Conservation (phyloP, 495 filamentous ascomycete genomes). For the Hyaloscypha finlandica region DNA sequence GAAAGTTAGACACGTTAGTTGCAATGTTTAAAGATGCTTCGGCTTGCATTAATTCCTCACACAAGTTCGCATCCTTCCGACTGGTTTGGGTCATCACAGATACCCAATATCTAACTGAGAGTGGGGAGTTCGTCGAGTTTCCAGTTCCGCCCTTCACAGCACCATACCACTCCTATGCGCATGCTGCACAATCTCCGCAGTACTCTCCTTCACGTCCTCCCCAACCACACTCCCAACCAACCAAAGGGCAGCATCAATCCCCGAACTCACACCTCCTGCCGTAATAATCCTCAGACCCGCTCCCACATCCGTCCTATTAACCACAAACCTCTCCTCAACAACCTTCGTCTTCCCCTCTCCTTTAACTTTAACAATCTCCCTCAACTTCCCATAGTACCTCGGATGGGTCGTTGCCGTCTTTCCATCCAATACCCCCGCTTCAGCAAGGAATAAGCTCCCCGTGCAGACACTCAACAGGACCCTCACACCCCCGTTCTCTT, state of each 20-base stretch:
- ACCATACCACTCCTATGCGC: conserved; percentile 19
- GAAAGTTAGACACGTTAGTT: too few species aligned
- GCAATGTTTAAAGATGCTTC: too few species aligned
- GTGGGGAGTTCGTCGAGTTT: neutral
- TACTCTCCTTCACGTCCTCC: conserved; percentile 12
- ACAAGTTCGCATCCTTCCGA: too few species aligned
- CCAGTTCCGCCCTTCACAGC: neutral
- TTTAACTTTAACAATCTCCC: conserved; percentile 52
- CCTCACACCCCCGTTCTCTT: conserved; percentile 62
- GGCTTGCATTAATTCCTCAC: too few species aligned
- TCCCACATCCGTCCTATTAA: conserved; percentile 69
- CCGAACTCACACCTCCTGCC: conserved; percentile 71
- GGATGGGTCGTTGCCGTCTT: conserved; percentile 71
- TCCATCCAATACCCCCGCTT: conserved; percentile 69
- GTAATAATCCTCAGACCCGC: conserved; percentile 71
- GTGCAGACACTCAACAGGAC: conserved; percentile 75
- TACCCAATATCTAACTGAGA: neutral
- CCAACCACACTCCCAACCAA: conserved; percentile 48
- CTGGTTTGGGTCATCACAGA: too few species aligned
- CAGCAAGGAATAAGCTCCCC: conserved; percentile 68
- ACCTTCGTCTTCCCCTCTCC: conserved; percentile 58
- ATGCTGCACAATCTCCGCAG: conserved; percentile 21
- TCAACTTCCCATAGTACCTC: conserved; percentile 56
- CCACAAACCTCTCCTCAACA: conserved; percentile 71
- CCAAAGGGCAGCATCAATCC: conserved; percentile 76